These are phyloP conservation scores for Alternaria arbusti DNA, from an alignment of 2,329 filamentous ascomycete genomes.

Conservation along the genomic window DNA sequence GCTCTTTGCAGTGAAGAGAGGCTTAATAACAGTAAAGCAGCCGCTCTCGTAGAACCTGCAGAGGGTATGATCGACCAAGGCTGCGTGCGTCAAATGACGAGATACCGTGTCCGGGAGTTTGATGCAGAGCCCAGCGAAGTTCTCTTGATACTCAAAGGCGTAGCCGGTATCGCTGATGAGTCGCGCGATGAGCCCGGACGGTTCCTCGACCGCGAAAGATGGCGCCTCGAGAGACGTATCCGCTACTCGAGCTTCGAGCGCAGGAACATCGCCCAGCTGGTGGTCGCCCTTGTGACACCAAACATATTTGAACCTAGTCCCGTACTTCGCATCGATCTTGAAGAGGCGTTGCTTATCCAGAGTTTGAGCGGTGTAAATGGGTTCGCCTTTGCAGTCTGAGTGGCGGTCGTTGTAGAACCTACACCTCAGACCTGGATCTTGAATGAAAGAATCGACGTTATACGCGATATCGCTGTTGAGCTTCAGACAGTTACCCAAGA, in stretches of 20 bases:
- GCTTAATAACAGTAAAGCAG: background rate
- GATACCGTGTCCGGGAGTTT: background rate
- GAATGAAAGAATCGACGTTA: background rate
- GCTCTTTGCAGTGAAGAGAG: background rate
- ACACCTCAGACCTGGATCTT: background rate
- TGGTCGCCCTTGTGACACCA: background rate
- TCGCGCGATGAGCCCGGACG: background rate
- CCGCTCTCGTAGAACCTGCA: background rate
- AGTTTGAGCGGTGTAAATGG: background rate
- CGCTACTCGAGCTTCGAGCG: background rate
- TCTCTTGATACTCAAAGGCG: background rate
- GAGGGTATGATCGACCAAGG: background rate
- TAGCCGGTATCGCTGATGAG: background rate
- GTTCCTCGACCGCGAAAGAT: background rate
- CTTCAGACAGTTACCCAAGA: background rate
- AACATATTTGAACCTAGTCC: background rate
- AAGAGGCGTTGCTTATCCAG: background rate
- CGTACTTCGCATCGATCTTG: background rate
- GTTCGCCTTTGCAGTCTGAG: background rate
- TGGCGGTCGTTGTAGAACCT: background rate
- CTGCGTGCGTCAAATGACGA: background rate
- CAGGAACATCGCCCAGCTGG: background rate
- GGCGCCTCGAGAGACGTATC: background rate
- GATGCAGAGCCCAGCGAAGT: background rate
- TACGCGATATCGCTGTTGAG: background rate